phyloP scores from a whole-genome alignment of 306 rosid species.

The Benincasa hispida region DNA sequence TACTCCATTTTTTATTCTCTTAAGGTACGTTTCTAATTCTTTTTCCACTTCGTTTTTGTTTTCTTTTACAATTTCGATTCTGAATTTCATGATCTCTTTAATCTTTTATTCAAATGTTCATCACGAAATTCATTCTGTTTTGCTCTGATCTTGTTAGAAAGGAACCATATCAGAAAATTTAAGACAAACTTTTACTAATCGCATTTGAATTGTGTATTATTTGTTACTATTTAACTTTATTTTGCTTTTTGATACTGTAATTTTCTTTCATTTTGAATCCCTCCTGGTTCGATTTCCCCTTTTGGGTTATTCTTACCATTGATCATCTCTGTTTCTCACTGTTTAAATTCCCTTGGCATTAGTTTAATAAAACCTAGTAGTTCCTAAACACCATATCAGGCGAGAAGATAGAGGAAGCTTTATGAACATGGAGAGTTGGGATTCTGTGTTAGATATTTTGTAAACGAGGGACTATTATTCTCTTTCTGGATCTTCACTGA shows the following conservation, averaged over 20 bases:
- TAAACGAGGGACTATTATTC: not conserved
- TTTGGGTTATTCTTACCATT: not conserved
- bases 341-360: not conserved
- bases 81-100: not conserved
- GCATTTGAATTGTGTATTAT: no score
- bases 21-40: not conserved
- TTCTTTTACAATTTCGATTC: not conserved
- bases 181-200: no score
- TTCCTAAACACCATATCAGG: not conserved
- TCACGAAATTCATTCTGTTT: not conserved
- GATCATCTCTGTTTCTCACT: not conserved
- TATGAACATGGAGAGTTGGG: not conserved
- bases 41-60: no score
- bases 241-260: no score
- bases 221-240: no score
- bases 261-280: no score
- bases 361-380: not conserved
- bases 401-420: not conserved
- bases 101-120: not conserved
- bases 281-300: not conserved
- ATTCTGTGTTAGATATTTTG: not conserved
- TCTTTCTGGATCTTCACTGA: not conserved
- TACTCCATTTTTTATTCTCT: not conserved
- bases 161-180: no score
- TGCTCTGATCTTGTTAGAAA: not conserved